Evolutionary conservation across 2,329 filamentous ascomycete genomes (phyloP), one percentile per base, ranked within the genome.

Genomic region (Epichloe baconii): DNA sequence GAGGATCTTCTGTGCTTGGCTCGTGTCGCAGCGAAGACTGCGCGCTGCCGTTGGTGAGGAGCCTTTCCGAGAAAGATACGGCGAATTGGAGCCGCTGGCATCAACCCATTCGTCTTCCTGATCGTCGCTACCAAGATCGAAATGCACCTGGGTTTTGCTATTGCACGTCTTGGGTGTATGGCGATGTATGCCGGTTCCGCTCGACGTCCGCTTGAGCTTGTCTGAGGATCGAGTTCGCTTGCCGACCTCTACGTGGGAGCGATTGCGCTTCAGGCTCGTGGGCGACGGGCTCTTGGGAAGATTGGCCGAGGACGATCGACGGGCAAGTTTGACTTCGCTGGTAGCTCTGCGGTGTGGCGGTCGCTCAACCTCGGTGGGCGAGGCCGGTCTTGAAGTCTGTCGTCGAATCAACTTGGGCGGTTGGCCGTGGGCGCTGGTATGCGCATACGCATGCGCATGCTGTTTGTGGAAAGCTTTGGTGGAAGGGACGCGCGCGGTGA

Each of bases 101-200:
- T 85, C 81, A 42, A 83, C 78, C 81, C 81, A 84, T 68, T 80
- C 80, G 71, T 80, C 78, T 42, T 65, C 65, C 10, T 64, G 65
- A 44, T 68, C 71, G 56, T 70, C 68, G 57, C 69, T 74, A 49
- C 80, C 80, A 50, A 84, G 71, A 58, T 82, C 79, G 58, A 84
- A 84, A 60, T 82, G 80, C 35, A 83, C 80, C 55, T 77, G 75
- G 26, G 65, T 64, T 61, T 76, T 78, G 57, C 57, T 64, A 59
- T 75, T 78, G 57, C 57, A 56, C 34, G 64, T 50, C 38, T 66
- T 64, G 47, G 68, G 71, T 55, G 68, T 60, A 57, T 72, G 72
- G 58, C 38, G 41, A 49, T 67, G 65, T 53, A 75, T 69, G 53
- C 70, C 68, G 31, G 73, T 74, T 50, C 77, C 73, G 49, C 75